Percentiles rank a stretch among this genome's conserved stretches.
phyloP scores from a whole-genome alignment of 2,329 filamentous ascomycete genomes.

The Coniella lustricola region DNA sequence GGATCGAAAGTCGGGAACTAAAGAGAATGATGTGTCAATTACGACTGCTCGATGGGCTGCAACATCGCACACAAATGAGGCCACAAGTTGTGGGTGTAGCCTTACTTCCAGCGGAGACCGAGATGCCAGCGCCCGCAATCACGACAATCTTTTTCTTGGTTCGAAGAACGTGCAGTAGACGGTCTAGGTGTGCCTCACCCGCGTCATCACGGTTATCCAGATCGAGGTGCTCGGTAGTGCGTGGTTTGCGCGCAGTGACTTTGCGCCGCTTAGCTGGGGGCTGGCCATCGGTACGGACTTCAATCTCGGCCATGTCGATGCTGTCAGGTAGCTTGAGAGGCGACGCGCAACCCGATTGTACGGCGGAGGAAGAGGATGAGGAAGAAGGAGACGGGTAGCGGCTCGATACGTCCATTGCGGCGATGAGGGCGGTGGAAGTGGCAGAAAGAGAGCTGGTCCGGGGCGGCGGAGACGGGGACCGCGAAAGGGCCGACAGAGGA shows the following conservation, averaged over 20 bases:
- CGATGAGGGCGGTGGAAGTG: not conserved
- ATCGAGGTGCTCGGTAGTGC: conserved; percentile 78
- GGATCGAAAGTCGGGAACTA: conserved; percentile 93
- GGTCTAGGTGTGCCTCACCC: conserved; percentile 56
- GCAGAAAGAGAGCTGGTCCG: not conserved
- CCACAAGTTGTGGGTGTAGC: conserved; percentile 22
- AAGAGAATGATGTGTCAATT: conserved; percentile 15
- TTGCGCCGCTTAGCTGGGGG: conserved; percentile 72
- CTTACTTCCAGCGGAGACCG: conserved; percentile 86
- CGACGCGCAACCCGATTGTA: conserved; percentile 43
- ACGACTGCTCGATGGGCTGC: not conserved
- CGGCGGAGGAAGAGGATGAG: conserved; percentile 41
- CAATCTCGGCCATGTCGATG: conserved; percentile 27
- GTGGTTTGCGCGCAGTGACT: conserved; percentile 51
- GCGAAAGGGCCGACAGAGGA: conserved; percentile 46
- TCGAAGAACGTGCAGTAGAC: conserved; percentile 66
- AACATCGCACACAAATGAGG: not conserved
- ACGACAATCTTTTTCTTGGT: conserved; percentile 96
- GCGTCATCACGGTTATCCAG: conserved; percentile 47
- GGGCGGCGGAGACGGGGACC: conserved; percentile 43
- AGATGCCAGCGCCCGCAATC: conserved; percentile 93
- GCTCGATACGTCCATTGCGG: conserved; percentile 29
- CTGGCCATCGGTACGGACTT: conserved; percentile 47
- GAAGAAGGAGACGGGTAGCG: conserved; percentile 51
- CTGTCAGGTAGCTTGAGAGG: conserved; percentile 39